Evolutionary conservation across 1,284 basidiomycete species (phyloP), one percentile per base, ranked within the genome.

Genomic region (Binderoboletus segoi): DNA sequence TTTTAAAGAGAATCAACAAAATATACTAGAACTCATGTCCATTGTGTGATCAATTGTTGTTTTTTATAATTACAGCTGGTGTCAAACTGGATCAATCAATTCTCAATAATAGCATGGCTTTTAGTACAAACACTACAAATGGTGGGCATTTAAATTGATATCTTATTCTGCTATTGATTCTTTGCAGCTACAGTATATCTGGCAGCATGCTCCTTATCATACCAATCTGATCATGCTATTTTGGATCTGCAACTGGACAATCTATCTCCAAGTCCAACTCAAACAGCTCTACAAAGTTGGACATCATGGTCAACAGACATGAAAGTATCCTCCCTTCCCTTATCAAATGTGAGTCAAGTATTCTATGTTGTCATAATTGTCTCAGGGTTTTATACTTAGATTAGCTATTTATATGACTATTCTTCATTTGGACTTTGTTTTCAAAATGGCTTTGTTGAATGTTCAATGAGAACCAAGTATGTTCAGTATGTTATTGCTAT

Each of bases 21-120:
- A 12, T 32, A 7, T 32, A 32, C 30, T 32, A 32, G 30, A 12
- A 12, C 30, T 32, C 11, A 42, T 8, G 11, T 42, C 4, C 21
- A 3, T 13, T 42, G 3, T 24, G 6, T 42, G 12, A 3, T 13
- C 21, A 23, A 4, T 37, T 35, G 10, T 20, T 56, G 3, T 43
- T 48, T n/a, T 55, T 50, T 16, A 8, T 58, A 2, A 45, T 59
- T 8, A 59, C 58, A n/a, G 42, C 58, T 26, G 21, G 24, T 41
- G 6, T 59, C 37, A 26, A 49, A 16, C 7, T 50, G 20, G 32
- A 59, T 38, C 24, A 5, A 13, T 54, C 57, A 24, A 23, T 50
- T 41, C 2, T 10, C 4, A 8, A 42, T 2, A 37, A 12, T 24
- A 30, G 21, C 1, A 10, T 10, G 1, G 20, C n/a, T 26, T 2